phyloP scores from a whole-genome alignment of 805 yeast genomes.

The Ogataea salicorniae region DNA sequence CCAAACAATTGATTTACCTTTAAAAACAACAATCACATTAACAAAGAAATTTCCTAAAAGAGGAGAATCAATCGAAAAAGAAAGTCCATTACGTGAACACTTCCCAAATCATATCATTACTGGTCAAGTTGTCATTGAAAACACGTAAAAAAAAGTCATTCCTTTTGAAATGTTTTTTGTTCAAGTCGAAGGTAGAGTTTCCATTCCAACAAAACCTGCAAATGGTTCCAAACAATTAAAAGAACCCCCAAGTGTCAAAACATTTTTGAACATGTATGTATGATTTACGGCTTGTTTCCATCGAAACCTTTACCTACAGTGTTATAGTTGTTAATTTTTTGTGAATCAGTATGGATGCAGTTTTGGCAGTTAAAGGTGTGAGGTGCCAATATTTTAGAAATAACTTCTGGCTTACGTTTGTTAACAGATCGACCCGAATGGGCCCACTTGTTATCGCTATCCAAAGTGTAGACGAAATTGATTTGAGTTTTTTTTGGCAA shows the following conservation, averaged over 20 bases:
- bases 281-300: constrained; percentile 51
- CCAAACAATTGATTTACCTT: constrained; percentile 22
- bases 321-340: too few relatives aligned
- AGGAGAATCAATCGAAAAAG: constrained; percentile 19
- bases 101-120: constrained; percentile 61
- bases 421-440: too few relatives aligned
- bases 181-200: constrained; percentile 47
- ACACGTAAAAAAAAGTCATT: constrained; percentile 35
- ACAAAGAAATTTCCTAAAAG: constrained; percentile 37
- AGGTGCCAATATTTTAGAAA: too few relatives aligned
- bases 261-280: constrained; percentile 44
- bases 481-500: too few relatives aligned
- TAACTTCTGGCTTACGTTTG: too few relatives aligned
- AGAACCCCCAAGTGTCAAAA: constrained; percentile 16
- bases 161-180: constrained; percentile 61
- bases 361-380: too few relatives aligned
- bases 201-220: constrained; percentile 11
- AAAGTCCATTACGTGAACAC: constrained; percentile 43
- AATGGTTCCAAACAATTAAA: constrained; percentile 1
- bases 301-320: too few relatives aligned
- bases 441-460: too few relatives aligned
- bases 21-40: constrained; percentile 26
- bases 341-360: too few relatives aligned
- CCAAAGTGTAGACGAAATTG: too few relatives aligned
- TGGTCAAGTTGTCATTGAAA: constrained; percentile 47